Evolutionary conservation across 768 basidiomycete genomes (phyloP), one percentile per base, ranked within the genome.

Genomic region (Xerocomellus chrysenteron): DNA sequence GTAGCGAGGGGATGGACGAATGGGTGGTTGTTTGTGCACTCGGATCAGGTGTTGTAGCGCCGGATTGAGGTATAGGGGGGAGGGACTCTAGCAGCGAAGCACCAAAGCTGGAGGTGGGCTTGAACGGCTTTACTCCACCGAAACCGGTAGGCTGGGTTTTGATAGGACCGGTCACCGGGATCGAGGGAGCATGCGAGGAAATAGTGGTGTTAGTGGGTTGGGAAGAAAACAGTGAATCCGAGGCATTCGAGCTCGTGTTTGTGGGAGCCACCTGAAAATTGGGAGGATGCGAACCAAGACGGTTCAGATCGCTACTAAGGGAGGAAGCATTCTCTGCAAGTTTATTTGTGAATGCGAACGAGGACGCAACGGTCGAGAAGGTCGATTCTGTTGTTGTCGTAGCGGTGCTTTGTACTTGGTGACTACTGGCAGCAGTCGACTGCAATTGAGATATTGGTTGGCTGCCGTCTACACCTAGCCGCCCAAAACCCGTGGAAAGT

Each of bases 61-160:
- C 68, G 6, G 86, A 83, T 35, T 82, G 84, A 12, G 88, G 82
- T 52, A 92, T 84, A 6, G 91, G 77, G 3, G 93, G 93, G 26
- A 94, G 72, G 3, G 83, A 81, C 49, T 88, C 88, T 56, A 94
- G 64, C 40, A 94, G 68, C 16, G 84, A 82, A 35, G 88, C 85
- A 32, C 92, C 92, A 66, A 94, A 94, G 41, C 82, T 86, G 2
- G 86, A 88, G 3, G 86, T 80, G 3, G 92, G 92, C 65, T 92
- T 91, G 78, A 94, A 94, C 7, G 88, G 82, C 67, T 88, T 91
- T 60, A 92, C 68, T 6, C 85, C 87, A 26, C 79, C 75, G 52
- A 78, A 82, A 2, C 82, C 82, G 5, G 82, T 83, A 45, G 61
- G 49, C 63, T 83, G 82, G 4, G 79, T 63, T 60, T 76, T 77